Evolutionary conservation across 306 rosid species (phyloP).

Genomic region (Lathyrus tuberosus): DNA sequence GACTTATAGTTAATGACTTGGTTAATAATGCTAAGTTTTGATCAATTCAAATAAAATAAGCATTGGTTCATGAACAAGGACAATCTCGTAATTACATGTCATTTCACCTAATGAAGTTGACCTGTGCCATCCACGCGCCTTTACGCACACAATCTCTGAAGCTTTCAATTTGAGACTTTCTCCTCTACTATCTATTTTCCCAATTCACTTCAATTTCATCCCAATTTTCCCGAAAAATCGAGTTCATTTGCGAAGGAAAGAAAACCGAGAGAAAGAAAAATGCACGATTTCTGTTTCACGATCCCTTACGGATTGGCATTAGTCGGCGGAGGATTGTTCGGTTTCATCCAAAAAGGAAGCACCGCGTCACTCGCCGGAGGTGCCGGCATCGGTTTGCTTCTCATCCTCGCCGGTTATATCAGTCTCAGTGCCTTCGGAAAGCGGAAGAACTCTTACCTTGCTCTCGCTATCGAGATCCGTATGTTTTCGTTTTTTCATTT

Average conservation of each 20-base stretch:
- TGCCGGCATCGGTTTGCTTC: conserved; percentile 58
- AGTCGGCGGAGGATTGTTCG: conserved; percentile 72
- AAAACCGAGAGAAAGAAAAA: conserved; percentile 17
- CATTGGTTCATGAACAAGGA: background rate
- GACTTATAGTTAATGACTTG: too few species aligned
- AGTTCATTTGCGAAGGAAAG: background rate
- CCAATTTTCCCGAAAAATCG: conserved; percentile 38
- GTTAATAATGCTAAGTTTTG: too few species aligned
- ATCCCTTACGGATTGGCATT: conserved; percentile 80
- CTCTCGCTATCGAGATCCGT: conserved; percentile 72
- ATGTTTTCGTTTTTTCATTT: background rate
- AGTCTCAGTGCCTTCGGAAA: conserved; percentile 77
- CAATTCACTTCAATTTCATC: conserved; percentile 33
- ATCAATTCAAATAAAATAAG: background rate
- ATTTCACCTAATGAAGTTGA: background rate
- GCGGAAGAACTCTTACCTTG: conserved; percentile 65
- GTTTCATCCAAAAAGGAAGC: conserved; percentile 75
- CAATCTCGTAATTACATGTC: background rate
- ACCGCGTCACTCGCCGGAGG: conserved; percentile 74
- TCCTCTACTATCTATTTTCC: background rate
- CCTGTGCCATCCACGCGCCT: conserved; percentile 53
- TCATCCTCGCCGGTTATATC: conserved; percentile 69
- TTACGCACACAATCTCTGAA: too few species aligned
- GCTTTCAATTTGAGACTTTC: background rate
- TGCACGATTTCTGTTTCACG: conserved; percentile 95